Conservation (phyloP, 2,329 filamentous ascomycete genomes). For the Paraconiothyrium sp. region DNA sequence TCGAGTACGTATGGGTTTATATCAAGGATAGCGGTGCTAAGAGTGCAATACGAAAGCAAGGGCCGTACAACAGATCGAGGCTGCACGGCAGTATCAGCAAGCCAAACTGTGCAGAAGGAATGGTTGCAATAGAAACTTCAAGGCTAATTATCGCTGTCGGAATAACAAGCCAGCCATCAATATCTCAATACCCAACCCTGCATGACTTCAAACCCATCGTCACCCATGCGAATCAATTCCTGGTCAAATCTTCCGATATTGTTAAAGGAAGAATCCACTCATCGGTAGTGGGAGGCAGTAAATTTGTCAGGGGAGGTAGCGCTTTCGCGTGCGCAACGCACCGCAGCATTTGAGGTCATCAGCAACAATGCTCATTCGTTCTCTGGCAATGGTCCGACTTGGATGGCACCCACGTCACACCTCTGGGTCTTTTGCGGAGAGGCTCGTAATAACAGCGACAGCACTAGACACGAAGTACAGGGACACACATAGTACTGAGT, state of each 20-base stretch:
- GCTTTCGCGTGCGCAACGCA: constrained; percentile 65
- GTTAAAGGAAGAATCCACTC: constrained; percentile 46
- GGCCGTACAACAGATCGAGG: constrained; percentile 54
- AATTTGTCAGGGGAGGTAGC: constrained; percentile 69
- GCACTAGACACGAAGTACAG: constrained; percentile 54
- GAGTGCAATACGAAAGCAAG: constrained; percentile 62
- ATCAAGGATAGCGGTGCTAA: constrained; percentile 58
- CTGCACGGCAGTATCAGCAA: constrained; percentile 26
- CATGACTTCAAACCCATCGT: constrained; percentile 62
- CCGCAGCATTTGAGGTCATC: constrained; percentile 42
- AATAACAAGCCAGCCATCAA: constrained; percentile 65
- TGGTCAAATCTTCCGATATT: constrained; percentile 46
- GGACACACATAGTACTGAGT: constrained; percentile 74
- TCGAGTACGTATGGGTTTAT: constrained; percentile 61
- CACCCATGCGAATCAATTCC: constrained; percentile 68
- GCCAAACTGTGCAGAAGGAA: background rate
- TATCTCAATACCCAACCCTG: constrained; percentile 62
- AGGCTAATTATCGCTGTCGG: constrained; percentile 72
- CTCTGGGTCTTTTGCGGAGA: constrained; percentile 72
- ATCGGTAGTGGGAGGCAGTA: constrained; percentile 68
- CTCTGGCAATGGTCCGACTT: constrained; percentile 68
- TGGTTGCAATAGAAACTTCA: constrained; percentile 39
- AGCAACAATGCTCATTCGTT: constrained; percentile 67
- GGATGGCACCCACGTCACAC: constrained; percentile 73
- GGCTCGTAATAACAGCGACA: constrained; percentile 62